These are phyloP conservation scores for Penicillium canescens DNA, from an alignment of 495 filamentous ascomycete genomes.

Conservation along the genomic window DNA sequence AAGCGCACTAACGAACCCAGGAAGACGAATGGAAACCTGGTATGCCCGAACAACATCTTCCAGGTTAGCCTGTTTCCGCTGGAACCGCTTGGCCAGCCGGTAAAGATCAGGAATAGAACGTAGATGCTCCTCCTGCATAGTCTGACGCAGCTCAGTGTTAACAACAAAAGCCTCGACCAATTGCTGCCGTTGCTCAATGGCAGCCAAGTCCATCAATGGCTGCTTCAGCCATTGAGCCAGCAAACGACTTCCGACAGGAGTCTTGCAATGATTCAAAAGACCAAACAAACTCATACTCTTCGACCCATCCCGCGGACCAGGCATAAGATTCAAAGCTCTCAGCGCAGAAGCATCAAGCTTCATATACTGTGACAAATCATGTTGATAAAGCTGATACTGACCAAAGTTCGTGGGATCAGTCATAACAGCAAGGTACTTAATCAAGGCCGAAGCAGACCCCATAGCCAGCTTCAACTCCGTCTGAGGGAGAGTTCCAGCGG, in stretches of 20 bases:
- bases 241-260: constrained; percentile 84
- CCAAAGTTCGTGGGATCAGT: constrained; percentile 93
- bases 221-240: constrained; percentile 98
- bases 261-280: constrained; percentile 96
- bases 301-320: constrained; percentile 86
- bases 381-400: constrained; percentile 95
- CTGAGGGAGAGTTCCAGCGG: constrained; percentile 74
- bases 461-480: constrained; percentile 96
- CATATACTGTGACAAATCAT: constrained; percentile 97
- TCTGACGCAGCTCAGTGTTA: constrained; percentile 92
- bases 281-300: constrained; percentile 98
- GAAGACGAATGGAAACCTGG: constrained; percentile 88
- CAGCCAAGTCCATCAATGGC: constrained; percentile 86
- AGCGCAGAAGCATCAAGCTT: constrained; percentile 95
- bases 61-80: constrained; percentile 82
- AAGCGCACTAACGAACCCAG: constrained; percentile 84
- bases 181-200: constrained; percentile 90
- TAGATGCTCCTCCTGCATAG: constrained; percentile 96
- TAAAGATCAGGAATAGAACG: constrained; percentile 94
- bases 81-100: constrained; percentile 90
- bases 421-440: constrained; percentile 92
- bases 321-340: constrained; percentile 95
- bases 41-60: constrained; percentile 96
- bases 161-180: constrained; percentile 93
- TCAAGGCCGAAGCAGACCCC: constrained; percentile 89